Base-by-base conservation (phyloP, 495 filamentous ascomycete genomes). In the Aspergillus leporis region DNA sequence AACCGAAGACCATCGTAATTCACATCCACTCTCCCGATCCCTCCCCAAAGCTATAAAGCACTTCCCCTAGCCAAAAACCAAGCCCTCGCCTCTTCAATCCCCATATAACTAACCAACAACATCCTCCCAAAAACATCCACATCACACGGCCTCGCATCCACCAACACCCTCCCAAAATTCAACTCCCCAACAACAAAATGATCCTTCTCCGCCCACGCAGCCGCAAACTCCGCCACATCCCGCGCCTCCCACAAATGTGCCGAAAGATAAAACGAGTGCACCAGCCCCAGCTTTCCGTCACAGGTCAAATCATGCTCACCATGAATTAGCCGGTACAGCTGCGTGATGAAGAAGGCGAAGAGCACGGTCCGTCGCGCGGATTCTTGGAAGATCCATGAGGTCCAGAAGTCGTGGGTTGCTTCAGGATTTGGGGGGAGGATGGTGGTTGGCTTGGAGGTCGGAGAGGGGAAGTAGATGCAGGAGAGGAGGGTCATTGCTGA, bases 51-150 rank as follows among this genome's bases (percentile, higher is more conserved):
- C 48, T 55, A 72, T 21, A 78, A 55, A 49, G 64, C 36, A 23
- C 59, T 65, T 1, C 75, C 75, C 47, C 65, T 67, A 1, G 56
- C 40, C 22, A 62, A 51, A 55, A 82, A 74, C 81, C 81, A 84
- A 9, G 69, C 70, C 56, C 64, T 70, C 4, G 72, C 65, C 62
- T 75, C 67, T 51, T 80, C 75, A 41, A 79, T 69, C 0, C 80
- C 80, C 58, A 79, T 47, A 9, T 70, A 16, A 7, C 73, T 69
- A 6, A 74, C 72, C 57, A 84, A 59, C 1, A 82, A 22, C 61
- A 84, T 80, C 43, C 66, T 71, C 0, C 74, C 78, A 66, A 80
- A 78, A 18, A 59, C 23, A 65, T 81, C 81, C n/a, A 84, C 56
- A 62, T 84, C 81, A 28, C 74, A 71, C 4, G 74, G 66, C 18